Evolutionary conservation across 192 early-diverging fungal genomes (phyloP).

Genomic region (Coemansia sp.): DNA sequence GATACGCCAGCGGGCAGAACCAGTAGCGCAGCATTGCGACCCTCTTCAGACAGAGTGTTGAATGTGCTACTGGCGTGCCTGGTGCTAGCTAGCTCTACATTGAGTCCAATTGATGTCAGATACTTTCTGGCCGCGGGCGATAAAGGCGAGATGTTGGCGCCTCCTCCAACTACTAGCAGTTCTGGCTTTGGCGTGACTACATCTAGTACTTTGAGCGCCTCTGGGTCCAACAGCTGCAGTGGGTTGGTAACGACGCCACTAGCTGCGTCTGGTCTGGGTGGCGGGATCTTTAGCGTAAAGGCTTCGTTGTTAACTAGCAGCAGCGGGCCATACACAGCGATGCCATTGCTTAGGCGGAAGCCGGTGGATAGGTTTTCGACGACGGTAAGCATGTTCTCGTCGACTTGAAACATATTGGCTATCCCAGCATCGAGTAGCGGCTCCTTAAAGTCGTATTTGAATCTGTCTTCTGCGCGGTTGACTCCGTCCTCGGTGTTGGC

Average conservation of each 20-base stretch:
- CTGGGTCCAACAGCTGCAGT: slow-evolving; percentile 17
- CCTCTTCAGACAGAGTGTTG: slow-evolving; percentile 41
- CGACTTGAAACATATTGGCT: slow-evolving; percentile 41
- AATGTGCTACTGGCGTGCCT: slow-evolving; percentile 42
- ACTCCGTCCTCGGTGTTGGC: background rate
- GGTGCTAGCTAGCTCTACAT: slow-evolving; percentile 41
- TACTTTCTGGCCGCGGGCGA: slow-evolving; percentile 23
- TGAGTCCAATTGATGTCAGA: slow-evolving; percentile 41
- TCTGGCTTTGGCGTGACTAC: slow-evolving; percentile 47
- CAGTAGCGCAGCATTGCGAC: slow-evolving; percentile 39
- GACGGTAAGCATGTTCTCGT: slow-evolving; percentile 31
- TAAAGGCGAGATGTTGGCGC: slow-evolving; percentile 23
- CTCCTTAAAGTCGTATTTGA: slow-evolving; percentile 53
- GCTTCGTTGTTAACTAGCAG: slow-evolving; percentile 51
- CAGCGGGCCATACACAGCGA: slow-evolving; percentile 31
- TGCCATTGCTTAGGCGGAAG: slow-evolving; percentile 36
- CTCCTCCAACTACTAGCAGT: slow-evolving; percentile 48
- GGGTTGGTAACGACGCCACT: slow-evolving; percentile 28
- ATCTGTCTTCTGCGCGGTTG: slow-evolving; percentile 2
- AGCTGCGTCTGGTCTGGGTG: slow-evolving; percentile 14
- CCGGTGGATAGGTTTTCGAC: slow-evolving; percentile 35
- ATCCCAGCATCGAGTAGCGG: slow-evolving; percentile 45
- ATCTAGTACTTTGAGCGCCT: slow-evolving; percentile 28
- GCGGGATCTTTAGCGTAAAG: slow-evolving; percentile 44
- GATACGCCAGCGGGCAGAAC: slow-evolving; percentile 37